Base-by-base conservation (phyloP, 805 yeast genomes). In the Ogataea siamensis region DNA sequence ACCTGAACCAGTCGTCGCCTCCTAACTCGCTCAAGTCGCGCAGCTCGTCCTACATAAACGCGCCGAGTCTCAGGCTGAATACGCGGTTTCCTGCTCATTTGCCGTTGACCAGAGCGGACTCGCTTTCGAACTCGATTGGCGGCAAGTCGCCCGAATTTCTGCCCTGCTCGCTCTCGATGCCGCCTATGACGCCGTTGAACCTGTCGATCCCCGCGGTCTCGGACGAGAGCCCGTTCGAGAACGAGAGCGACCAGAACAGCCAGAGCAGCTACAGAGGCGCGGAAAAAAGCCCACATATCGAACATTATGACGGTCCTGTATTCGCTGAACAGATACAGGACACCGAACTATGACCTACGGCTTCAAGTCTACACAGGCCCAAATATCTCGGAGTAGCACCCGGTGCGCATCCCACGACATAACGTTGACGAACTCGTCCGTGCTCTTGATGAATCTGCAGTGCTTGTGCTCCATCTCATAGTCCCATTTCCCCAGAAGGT, bases 1-100 rank as follows among this genome's bases (percentile, higher is more conserved):
- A 75, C 68, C 57, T 76, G 30, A 63, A 69, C n/a, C 66, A 73
- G 14, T 71, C 70, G 36, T 73, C 80, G 0, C 80, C 80, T 1
- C 80, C 80, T 12, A 48, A 46, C 9, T 60, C 67, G 1, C 37
- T 51, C 49, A 45, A 62, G 62, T 22, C 56, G 43, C 39, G 56
- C 48, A 17, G 55, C 21, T 46, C 55, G 9, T 47, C 57, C 12
- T 53, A 42, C 17, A 19, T 50, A 20, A 45, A 47, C 21, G 41
- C 21, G 3, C 23, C 41, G 2, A 17, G 26, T 14, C 23, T 21
- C 9, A 8, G 41, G 12, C 13, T 32, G 17, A 32, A 45, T 39
- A 55, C 60, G 12, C 28, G 47, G 32, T 47, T 43, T 39, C 46
- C 49, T 11, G 23, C 37, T 17, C 37, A 21, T 35, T 16, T 27